Percentiles rank a stretch among this genome's conserved stretches.
phyloP scores from a whole-genome alignment of 331 rosid species.

The Malus hybrid region DNA sequence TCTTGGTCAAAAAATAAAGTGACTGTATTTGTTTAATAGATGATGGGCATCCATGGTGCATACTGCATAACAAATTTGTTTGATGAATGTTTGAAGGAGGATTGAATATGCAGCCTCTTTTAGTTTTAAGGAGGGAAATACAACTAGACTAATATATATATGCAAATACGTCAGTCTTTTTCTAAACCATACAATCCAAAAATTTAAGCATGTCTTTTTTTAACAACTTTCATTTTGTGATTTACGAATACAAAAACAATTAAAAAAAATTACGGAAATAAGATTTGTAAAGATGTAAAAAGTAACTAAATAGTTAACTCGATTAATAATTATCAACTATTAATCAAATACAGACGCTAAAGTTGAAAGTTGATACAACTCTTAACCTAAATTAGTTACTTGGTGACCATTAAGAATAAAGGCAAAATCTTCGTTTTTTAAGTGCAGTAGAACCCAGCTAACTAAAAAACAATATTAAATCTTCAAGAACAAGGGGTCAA shows the following conservation, averaged over 20 bases:
- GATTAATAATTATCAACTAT: too few species aligned
- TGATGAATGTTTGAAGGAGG: too few species aligned
- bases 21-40: neutral
- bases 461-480: neutral
- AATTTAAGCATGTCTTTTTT: neutral
- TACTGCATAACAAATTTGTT: too few species aligned
- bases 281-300: neutral
- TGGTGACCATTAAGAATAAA: neutral
- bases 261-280: neutral
- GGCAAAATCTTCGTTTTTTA: neutral
- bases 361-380: too few species aligned
- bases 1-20: neutral
- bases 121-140: too few species aligned
- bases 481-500: neutral
- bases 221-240: neutral
- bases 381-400: neutral
- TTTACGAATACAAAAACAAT: neutral
- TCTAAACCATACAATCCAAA: neutral
- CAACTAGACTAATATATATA: too few species aligned
- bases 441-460: neutral
- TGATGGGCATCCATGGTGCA: neutral
- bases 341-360: too few species aligned
- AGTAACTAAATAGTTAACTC: neutral
- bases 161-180: too few species aligned
- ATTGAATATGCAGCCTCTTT: too few species aligned